A percentile compares a stretch with the other conserved stretches of the same genome.
phyloP scores from a whole-genome alignment of 2,329 filamentous ascomycete species.

The Exophiala calicioides region DNA sequence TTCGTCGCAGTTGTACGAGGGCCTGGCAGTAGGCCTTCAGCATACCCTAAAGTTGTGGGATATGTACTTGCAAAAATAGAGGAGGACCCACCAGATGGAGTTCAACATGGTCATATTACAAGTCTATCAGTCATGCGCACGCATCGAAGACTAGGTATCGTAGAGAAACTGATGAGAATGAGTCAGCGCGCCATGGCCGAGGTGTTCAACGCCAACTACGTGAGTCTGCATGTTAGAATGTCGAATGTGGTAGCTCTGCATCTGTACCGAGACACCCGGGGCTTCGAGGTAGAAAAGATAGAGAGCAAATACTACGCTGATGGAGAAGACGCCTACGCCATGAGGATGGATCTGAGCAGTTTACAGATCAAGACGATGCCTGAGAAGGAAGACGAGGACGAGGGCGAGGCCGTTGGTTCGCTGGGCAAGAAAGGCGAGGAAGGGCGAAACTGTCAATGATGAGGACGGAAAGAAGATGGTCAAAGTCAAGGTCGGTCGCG shows the following conservation, averaged over 20 bases:
- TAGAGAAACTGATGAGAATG: slow-evolving; percentile 97
- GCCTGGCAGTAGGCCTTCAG: slow-evolving; percentile 69
- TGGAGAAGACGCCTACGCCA: slow-evolving; percentile 91
- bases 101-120: slow-evolving; percentile 95
- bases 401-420: slow-evolving; percentile 71
- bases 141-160: slow-evolving; percentile 84
- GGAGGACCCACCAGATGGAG: slow-evolving; percentile 87
- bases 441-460: slow-evolving; percentile 57
- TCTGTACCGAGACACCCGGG: slow-evolving; percentile 88
- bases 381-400: slow-evolving; percentile 56
- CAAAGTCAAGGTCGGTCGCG: slow-evolving; percentile 81
- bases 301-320: slow-evolving; percentile 95
- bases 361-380: slow-evolving; percentile 49
- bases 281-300: slow-evolving; percentile 79
- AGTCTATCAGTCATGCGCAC: slow-evolving; percentile 95
- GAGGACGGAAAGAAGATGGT: slow-evolving; percentile 66
- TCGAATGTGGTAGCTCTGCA: slow-evolving; percentile 89
- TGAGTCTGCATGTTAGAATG: slow-evolving; percentile 92
- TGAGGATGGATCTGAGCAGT: slow-evolving; percentile 76
- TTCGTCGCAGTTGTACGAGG: slow-evolving; percentile 94
- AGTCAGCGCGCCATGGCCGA: slow-evolving; percentile 97
- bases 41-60: slow-evolving; percentile 95
- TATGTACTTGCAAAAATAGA: slow-evolving; percentile 99
- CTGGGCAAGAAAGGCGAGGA: slow-evolving; percentile 51
- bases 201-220: slow-evolving; percentile 85